Conservation (phyloP, 2,329 filamentous ascomycete genomes). For the Xylariaceae sp. region DNA sequence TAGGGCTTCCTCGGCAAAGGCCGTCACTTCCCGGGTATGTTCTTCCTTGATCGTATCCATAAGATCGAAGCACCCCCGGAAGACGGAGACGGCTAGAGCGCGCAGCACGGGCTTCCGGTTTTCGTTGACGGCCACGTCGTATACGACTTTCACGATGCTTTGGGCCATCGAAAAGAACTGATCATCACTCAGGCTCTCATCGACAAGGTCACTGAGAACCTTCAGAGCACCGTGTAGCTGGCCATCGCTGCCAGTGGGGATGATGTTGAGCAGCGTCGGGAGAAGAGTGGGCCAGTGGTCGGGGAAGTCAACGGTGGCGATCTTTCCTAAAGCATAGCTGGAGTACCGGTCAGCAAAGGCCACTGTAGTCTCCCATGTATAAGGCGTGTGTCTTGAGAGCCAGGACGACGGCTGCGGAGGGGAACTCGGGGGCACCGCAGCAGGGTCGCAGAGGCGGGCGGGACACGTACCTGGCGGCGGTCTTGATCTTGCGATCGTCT, state of each 20-base stretch:
- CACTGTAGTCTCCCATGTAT: too few relatives aligned
- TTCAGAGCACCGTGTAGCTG: constrained; percentile 86
- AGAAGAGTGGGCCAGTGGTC: constrained; percentile 91
- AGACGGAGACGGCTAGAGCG: constrained; percentile 81
- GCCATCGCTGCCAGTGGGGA: constrained; percentile 65
- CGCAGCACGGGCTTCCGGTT: constrained; percentile 67
- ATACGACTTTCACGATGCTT: constrained; percentile 77
- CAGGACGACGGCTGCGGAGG: too few relatives aligned
- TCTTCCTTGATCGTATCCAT: constrained; percentile 96
- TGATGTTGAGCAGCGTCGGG: constrained; percentile 67
- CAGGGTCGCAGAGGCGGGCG: too few relatives aligned
- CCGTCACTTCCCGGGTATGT: constrained; percentile 76
- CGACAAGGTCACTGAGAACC: constrained; percentile 82
- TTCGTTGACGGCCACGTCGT: constrained; percentile 71
- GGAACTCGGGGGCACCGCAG: too few relatives aligned
- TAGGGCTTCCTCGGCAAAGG: constrained; percentile 81
- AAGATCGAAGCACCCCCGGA: constrained; percentile 86
- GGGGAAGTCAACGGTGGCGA: constrained; percentile 87
- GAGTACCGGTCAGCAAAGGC: constrained; percentile 6
- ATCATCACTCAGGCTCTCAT: constrained; percentile 86
- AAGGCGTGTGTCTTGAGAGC: too few relatives aligned
- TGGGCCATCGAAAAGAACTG: constrained; percentile 89
- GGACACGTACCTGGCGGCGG: constrained; percentile 65
- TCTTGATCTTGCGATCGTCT: constrained; percentile 78
- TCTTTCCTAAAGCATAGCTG: constrained; percentile 78